A percentile compares a stretch with the other conserved stretches of the same genome.
Conservation (phyloP, 1,284 basidiomycete species). For the Pseudozyma pruni region DNA sequence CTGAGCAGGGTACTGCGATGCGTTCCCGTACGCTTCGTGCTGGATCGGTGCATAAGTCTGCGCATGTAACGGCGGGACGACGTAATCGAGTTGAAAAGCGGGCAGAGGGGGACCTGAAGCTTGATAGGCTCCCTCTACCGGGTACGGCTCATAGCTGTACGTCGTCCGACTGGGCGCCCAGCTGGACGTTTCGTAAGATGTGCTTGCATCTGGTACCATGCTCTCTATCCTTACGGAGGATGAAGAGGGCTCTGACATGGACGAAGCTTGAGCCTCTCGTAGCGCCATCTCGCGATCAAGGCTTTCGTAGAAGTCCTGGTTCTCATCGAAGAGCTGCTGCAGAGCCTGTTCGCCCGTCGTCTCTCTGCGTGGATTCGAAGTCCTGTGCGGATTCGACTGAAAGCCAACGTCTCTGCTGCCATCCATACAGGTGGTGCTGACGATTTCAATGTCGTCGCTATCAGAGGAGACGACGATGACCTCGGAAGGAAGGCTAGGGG, state of each 20-base stretch:
- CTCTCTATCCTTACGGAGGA: conserved; percentile 19
- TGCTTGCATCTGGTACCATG: conserved; percentile 25
- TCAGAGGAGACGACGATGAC: conserved; percentile 38
- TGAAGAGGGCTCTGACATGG: conserved; percentile 1
- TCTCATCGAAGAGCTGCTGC: conserved; percentile 7
- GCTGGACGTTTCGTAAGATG: conserved; percentile 15
- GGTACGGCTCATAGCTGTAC: not conserved
- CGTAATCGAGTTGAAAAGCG: not conserved
- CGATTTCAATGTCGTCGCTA: conserved; percentile 13
- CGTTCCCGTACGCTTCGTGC: conserved; percentile 4
- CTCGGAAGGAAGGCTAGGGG: conserved; percentile 7
- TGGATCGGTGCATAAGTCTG: not conserved
- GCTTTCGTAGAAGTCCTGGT: conserved; percentile 18
- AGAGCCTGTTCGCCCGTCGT: conserved; percentile 4
- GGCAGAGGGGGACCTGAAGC: not conserved
- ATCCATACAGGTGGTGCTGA: not conserved
- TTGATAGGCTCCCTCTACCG: no score
- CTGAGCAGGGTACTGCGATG: conserved; percentile 1
- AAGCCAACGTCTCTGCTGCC: not conserved
- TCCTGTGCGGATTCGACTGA: not conserved
- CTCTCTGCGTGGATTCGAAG: not conserved
- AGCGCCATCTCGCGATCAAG: conserved; percentile 19
- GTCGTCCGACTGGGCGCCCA: conserved; percentile 13
- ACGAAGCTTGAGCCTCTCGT: not conserved
- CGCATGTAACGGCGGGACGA: not conserved